These are phyloP conservation scores for Polyplosphaeria fusca DNA, from an alignment of 495 filamentous ascomycete genomes.

Conservation along the genomic window DNA sequence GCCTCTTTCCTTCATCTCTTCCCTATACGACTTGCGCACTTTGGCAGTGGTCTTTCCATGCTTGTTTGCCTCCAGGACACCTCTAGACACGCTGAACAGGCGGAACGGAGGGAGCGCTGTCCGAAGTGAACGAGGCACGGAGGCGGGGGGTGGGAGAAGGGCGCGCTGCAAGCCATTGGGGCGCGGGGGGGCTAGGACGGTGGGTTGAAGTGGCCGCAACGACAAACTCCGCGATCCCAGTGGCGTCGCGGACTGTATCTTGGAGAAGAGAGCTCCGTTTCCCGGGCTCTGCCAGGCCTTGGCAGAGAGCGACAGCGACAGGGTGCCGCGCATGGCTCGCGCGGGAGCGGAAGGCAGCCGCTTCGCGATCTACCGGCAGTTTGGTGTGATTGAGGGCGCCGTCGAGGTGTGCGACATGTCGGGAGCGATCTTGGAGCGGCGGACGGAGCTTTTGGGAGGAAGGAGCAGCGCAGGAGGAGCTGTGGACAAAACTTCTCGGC, in stretches of 20 bases:
- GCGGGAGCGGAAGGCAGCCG: neutral
- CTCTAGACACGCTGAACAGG: conserved; percentile 24
- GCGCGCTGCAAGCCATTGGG: conserved; percentile 4
- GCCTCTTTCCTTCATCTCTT: conserved; percentile 35
- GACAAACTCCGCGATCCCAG: neutral
- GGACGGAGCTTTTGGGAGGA: neutral
- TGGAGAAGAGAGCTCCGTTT: conserved; percentile 39
- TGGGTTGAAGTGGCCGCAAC: neutral
- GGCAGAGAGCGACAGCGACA: conserved; percentile 13
- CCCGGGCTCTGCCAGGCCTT: conserved; percentile 39
- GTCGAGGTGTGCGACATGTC: neutral
- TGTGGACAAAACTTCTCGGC: neutral
- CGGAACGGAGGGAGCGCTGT: conserved; percentile 5
- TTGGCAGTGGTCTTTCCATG: conserved; percentile 11
- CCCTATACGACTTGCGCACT: conserved; percentile 25
- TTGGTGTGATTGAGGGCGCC: neutral
- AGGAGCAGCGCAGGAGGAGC: neutral
- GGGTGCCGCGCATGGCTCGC: conserved; percentile 32
- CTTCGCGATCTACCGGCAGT: neutral
- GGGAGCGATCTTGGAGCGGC: neutral
- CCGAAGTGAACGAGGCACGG: neutral
- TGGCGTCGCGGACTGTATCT: conserved; percentile 28
- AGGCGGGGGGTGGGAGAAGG: neutral
- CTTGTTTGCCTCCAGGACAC: conserved; percentile 11
- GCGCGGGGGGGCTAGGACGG: neutral